Evolutionary conservation across 1,139 yeast genomes (phyloP).

Genomic region (Keqinozyma sinolaborantium): DNA sequence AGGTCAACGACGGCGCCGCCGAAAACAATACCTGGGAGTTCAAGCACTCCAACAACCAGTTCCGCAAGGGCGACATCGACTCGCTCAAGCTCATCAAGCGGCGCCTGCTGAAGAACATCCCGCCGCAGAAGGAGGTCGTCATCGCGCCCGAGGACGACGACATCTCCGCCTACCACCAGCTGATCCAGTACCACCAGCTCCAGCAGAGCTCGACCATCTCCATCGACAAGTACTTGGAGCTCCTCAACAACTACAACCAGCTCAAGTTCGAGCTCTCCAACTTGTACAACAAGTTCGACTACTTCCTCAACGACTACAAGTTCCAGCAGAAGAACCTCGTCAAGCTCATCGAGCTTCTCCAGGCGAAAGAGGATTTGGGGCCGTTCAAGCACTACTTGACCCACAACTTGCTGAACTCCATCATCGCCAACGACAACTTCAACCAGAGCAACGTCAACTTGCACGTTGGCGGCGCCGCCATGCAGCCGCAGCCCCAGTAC

Average conservation of each 20-base stretch:
- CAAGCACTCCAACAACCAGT: constrained; percentile 61
- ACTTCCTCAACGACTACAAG: constrained; percentile 12
- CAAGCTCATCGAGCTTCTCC: constrained; percentile 12
- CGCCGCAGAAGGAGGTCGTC: constrained; percentile 39
- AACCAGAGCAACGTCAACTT: constrained; percentile 5
- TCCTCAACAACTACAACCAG: constrained; percentile 11
- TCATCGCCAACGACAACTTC: constrained; percentile 9
- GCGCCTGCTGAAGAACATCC: constrained; percentile 54
- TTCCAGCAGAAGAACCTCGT: constrained; percentile 12
- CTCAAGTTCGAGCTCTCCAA: constrained; percentile 12
- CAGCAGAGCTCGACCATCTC: constrained; percentile 22
- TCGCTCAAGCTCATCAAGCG: constrained; percentile 59
- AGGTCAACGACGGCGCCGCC: constrained; percentile 42
- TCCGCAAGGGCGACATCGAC: constrained; percentile 61
- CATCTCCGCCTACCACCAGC: constrained; percentile 7
- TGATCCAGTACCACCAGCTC: constrained; percentile 19
- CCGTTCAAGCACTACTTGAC: constrained; percentile 10
- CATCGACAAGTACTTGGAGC: constrained; percentile 10
- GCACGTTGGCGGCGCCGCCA: constrained; percentile 5
- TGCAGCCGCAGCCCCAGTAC: constrained; percentile 21
- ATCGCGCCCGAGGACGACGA: constrained; percentile 13
- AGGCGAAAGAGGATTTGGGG: constrained; percentile 10
- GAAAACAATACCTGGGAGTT: constrained; percentile 60
- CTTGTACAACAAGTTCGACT: constrained; percentile 13
- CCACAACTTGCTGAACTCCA: constrained; percentile 9